Base-by-base conservation (phyloP, 306 rosid genomes). In the Mucuna pruriens region DNA sequence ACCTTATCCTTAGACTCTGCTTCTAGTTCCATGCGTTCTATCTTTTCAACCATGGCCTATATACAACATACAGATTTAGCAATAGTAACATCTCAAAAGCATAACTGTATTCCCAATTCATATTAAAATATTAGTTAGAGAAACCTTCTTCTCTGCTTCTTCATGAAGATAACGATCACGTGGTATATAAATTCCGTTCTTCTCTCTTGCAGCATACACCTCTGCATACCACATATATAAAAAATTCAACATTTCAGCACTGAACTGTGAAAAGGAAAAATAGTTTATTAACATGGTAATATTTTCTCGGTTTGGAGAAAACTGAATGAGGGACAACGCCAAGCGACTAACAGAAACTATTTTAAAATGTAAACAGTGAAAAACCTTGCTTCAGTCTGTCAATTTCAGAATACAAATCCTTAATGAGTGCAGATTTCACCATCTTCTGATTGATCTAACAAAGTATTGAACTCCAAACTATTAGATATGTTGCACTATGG, bases 401-500 rank as follows among this genome's bases (percentile, higher is more conserved):
- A 75, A 94, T 94, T 83, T 94, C 99, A 83, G 97, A 86, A 87
- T 96, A 96, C 83, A 96, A 86, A 84, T 96, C 99, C 86, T 93
- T 96, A 62, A 96, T 96, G 90, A 96, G 70, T 44, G 99, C 98
- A 86, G 99, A 93, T 84, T 96, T 96, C 98, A 96, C 92, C 99
- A 96, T 93, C 88, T 96, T 96, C 87, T 96, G 99, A 82, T 96
- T 96, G 77, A 96, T 74, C 98, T 96, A 91, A 80, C 79, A 85
- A 31, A 76, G 23, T 16, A 65, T 87, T 36, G 61, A 77, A 72
- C 74, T 61, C 82, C 12, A 68, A 78, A 68, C 40, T 49, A 76
- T 85, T 80, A 84, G 71, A 62, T 61, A 51, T 83, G 74, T 71
- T 9, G 33, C 26, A 63, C 22, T 20, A 51, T 45, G 6, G 40